Evolutionary conservation across 257 asterid genomes (phyloP).

Genomic region (Nicotiana knightiana): DNA sequence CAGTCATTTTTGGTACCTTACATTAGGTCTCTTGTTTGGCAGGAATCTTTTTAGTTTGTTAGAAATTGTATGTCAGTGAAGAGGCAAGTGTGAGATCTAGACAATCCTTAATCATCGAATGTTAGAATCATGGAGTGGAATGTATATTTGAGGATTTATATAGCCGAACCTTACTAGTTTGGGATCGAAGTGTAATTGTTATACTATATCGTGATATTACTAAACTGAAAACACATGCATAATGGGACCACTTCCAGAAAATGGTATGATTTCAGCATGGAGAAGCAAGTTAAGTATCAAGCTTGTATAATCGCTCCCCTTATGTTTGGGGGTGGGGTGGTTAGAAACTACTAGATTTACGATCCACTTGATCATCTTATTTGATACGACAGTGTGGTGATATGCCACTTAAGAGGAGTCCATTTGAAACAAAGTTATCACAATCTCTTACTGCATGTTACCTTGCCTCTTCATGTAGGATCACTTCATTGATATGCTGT

Average conservation of each 20-base stretch:
- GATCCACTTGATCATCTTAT: background rate
- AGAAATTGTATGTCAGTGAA: background rate
- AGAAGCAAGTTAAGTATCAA: background rate
- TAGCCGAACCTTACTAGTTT: background rate
- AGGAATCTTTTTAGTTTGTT: background rate
- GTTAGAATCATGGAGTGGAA: background rate
- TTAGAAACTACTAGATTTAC: background rate
- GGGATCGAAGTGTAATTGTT: background rate
- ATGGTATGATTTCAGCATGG: background rate
- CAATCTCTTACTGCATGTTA: background rate
- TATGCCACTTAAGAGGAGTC: background rate
- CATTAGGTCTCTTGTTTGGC: background rate
- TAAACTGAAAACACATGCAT: constrained; percentile 2
- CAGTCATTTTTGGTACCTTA: constrained; percentile 3
- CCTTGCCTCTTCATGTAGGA: background rate
- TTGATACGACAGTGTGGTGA: background rate
- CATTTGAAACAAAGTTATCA: background rate
- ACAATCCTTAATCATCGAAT: background rate
- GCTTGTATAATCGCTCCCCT: background rate
- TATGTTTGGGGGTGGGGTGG: background rate
- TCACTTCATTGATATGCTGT: background rate
- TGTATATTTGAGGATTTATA: background rate
- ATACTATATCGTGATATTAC: background rate
- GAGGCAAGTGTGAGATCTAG: background rate
- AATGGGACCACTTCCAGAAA: background rate